Evolutionary conservation across 257 asterid species (phyloP).

Genomic region (Lavandula angustifolia): DNA sequence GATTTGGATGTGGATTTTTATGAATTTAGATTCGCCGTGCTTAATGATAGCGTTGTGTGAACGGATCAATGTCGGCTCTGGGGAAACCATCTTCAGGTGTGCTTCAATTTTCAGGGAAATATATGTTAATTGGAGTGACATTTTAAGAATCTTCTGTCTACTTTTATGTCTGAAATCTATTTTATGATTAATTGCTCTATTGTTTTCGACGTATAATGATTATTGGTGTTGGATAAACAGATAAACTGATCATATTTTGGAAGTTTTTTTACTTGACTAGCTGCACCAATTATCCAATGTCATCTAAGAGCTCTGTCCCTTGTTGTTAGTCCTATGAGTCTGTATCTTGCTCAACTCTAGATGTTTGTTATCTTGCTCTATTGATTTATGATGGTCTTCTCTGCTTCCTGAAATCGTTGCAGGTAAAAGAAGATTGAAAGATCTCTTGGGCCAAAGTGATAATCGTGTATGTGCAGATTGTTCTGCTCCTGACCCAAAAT

Average conservation of each 20-base stretch:
- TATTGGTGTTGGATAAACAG: not conserved
- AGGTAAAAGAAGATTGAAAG: slow-evolving; percentile 91
- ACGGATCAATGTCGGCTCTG: slow-evolving; percentile 61
- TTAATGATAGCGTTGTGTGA: slow-evolving; percentile 47
- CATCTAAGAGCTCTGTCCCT: too few relatives aligned
- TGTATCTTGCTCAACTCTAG: too few relatives aligned
- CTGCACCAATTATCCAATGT: too few relatives aligned
- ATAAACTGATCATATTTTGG: not conserved
- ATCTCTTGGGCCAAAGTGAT: slow-evolving; percentile 67
- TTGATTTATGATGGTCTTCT: slow-evolving; percentile 5
- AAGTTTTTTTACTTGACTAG: slow-evolving; percentile 4
- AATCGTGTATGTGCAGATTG: slow-evolving; percentile 95
- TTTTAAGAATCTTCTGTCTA: not conserved
- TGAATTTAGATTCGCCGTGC: slow-evolving; percentile 2
- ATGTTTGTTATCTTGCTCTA: slow-evolving; percentile 5
- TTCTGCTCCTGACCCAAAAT: slow-evolving; percentile 90
- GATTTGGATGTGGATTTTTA: not conserved
- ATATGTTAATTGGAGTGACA: not conserved
- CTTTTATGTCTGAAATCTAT: not conserved
- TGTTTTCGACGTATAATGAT: not conserved
- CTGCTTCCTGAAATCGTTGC: slow-evolving; percentile 22
- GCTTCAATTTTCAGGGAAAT: slow-evolving; percentile 12
- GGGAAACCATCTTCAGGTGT: slow-evolving; percentile 69
- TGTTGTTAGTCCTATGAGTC: slow-evolving; percentile 7
- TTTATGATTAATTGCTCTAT: not conserved